Evolutionary conservation across 257 asterid genomes (phyloP).

Genomic region (Petunia secreta): DNA sequence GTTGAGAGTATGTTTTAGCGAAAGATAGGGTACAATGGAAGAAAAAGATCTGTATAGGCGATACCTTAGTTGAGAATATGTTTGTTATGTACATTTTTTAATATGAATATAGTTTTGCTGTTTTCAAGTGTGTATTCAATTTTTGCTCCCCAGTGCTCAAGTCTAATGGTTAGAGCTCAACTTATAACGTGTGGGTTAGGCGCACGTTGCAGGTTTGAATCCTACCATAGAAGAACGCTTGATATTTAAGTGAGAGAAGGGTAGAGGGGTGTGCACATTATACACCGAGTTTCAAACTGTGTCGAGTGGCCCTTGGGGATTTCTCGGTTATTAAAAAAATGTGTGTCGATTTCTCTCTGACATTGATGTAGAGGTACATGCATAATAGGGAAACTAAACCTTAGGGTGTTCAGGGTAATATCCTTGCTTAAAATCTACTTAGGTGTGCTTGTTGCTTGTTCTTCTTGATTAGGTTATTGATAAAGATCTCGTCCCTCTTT

Average conservation of each 20-base stretch:
- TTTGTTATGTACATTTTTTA: not conserved
- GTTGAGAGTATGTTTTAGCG: no score
- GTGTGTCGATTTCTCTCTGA: not conserved
- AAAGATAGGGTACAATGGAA: no score
- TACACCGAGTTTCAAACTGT: no score
- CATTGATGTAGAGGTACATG: slow-evolving; percentile 1
- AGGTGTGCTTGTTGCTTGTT: slow-evolving; percentile 18
- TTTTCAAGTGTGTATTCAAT: not conserved
- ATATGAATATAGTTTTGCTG: not conserved
- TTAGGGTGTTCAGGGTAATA: not conserved
- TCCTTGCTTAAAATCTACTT: not conserved
- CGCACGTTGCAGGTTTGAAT: no score
- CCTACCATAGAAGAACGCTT: no score
- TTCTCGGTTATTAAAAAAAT: not conserved
- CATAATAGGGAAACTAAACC: not conserved
- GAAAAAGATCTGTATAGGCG: no score
- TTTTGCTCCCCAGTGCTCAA: not conserved
- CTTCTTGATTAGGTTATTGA: not conserved
- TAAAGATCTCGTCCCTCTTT: not conserved
- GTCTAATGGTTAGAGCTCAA: no score
- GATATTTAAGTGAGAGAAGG: no score
- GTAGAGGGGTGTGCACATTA: no score
- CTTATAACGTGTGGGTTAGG: no score
- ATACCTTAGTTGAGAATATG: no score
- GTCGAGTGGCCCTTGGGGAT: no score